A percentile compares a stretch with the other conserved stretches of the same genome.
Evolutionary conservation across 2,329 filamentous ascomycete genomes (phyloP).

Genomic region (Biscogniauxia mediterranea): DNA sequence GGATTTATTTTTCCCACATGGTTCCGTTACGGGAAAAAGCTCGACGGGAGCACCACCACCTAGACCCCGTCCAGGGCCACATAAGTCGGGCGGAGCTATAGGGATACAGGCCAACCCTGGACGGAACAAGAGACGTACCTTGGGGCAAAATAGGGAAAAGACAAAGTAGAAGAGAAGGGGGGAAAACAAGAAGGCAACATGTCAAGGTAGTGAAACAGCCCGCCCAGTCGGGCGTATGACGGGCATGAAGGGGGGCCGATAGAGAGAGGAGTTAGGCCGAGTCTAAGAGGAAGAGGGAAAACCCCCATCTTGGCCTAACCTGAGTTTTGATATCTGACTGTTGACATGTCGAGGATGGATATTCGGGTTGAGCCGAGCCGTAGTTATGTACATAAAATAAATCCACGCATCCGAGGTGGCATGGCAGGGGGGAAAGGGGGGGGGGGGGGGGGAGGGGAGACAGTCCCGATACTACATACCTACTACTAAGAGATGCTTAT

Average conservation of each 20-base stretch:
- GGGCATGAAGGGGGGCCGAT: neutral
- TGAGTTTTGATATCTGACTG: neutral
- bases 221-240: neutral
- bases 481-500: neutral
- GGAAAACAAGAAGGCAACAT: too few relatives aligned
- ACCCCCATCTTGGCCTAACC: neutral
- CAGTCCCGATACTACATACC: neutral
- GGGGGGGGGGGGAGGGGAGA: too few relatives aligned
- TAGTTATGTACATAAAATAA: neutral
- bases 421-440: neutral
- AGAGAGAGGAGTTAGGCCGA: neutral
- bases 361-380: neutral
- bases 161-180: neutral
- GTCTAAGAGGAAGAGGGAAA: neutral
- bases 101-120: neutral
- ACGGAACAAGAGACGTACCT: neutral
- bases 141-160: neutral
- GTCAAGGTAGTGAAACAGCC: neutral
- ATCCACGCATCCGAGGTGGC: neutral
- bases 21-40: neutral
- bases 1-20: neutral
- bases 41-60: neutral
- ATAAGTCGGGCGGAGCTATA: neutral
- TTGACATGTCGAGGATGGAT: neutral
- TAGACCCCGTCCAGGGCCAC: neutral